Percentiles rank a stretch among this genome's conserved stretches.
Evolutionary conservation across 805 yeast genomes (phyloP).

Genomic region (Cyberlindnera nakhonratchasimensis): DNA sequence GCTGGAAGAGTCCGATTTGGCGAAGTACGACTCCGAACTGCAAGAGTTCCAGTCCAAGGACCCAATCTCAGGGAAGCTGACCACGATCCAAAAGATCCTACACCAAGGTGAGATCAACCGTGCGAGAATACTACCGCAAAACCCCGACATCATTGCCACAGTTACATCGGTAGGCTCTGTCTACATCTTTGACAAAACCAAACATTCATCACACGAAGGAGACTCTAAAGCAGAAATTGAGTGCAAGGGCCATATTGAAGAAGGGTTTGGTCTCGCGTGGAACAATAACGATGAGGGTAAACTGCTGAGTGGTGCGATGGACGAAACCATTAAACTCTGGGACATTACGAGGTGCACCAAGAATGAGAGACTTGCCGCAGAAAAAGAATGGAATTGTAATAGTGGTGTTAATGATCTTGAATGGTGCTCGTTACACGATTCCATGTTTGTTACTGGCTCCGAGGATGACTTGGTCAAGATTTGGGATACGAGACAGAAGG

Average conservation of each 20-base stretch:
- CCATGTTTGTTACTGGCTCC: constrained; percentile 61
- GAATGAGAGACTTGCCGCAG: constrained; percentile 3
- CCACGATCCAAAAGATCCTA: constrained; percentile 54
- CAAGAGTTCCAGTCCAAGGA: constrained; percentile 32
- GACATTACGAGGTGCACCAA: constrained; percentile 50
- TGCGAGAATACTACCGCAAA: constrained; percentile 75
- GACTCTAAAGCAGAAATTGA: constrained; percentile 49
- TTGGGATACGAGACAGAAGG: constrained; percentile 47
- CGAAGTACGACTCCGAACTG: constrained; percentile 35
- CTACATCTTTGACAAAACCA: constrained; percentile 76
- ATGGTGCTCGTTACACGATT: constrained; percentile 63
- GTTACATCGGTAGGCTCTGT: constrained; percentile 64
- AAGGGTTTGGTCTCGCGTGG: constrained; percentile 76
- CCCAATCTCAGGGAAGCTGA: constrained; percentile 35
- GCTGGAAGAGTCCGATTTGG: constrained; percentile 24
- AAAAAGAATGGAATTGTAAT: constrained; percentile 31
- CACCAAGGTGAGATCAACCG: constrained; percentile 72
- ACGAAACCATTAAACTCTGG: constrained; percentile 63
- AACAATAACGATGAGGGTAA: constrained; percentile 58
- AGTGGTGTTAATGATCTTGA: constrained; percentile 67
- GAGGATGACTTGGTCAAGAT: constrained; percentile 54
- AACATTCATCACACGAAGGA: constrained; percentile 54
- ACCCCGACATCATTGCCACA: constrained; percentile 77
- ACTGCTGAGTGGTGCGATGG: constrained; percentile 57
- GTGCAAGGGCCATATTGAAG: constrained; percentile 43